Evolutionary conservation across 345 rosid genomes (phyloP).

Genomic region (Diplotaxis tenuifolia): DNA sequence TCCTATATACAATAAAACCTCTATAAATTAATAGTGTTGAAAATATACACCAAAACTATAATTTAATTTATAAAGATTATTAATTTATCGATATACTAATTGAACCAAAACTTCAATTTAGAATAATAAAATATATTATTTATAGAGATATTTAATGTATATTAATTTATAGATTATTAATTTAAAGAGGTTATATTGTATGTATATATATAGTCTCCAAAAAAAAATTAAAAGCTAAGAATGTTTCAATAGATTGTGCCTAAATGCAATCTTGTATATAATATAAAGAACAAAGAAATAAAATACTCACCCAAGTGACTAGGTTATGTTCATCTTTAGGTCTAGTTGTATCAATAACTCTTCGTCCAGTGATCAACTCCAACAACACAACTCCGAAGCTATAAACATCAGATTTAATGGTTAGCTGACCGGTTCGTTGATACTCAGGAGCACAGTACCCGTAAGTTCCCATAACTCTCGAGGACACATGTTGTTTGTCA

Average conservation of each 20-base stretch:
- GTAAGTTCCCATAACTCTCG: slow-evolving; percentile 95
- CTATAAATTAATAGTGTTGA: no score
- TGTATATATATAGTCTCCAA: neutral
- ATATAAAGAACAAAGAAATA: neutral
- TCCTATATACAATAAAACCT: no score
- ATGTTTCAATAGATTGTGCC: neutral
- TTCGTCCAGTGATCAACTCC: slow-evolving; percentile 82
- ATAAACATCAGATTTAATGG: slow-evolving; percentile 86
- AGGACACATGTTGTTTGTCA: slow-evolving; percentile 79
- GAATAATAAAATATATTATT: no score
- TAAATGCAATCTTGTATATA: neutral
- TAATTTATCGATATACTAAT: no score
- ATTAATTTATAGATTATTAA: no score
- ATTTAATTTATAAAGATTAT: no score
- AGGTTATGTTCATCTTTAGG: slow-evolving; percentile 64
- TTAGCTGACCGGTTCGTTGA: slow-evolving; percentile 82
- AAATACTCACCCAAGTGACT: slow-evolving; percentile 66
- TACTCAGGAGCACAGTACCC: slow-evolving; percentile 98
- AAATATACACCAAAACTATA: no score
- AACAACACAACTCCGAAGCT: slow-evolving; percentile 90
- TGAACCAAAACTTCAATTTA: no score
- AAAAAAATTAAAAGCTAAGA: neutral
- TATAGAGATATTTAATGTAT: no score
- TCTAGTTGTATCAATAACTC: slow-evolving; percentile 70
- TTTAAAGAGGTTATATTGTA: no score